A percentile compares a stretch with the other conserved stretches of the same genome.
Evolutionary conservation across 78 protist genomes (phyloP).

Genomic region (Pigoraptor vietnamica): DNA sequence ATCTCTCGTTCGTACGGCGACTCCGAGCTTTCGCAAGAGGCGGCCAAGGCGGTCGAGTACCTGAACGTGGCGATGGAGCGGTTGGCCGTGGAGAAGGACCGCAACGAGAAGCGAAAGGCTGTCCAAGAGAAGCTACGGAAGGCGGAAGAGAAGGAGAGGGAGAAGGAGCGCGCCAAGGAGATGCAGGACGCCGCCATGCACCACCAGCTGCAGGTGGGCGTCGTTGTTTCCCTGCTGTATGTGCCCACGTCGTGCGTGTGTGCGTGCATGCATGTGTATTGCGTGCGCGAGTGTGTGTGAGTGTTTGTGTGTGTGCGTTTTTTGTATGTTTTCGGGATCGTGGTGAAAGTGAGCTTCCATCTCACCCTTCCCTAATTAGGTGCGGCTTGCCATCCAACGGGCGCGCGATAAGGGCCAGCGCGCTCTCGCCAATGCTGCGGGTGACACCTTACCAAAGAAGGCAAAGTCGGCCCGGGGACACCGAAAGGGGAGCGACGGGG

Average conservation of each 20-base stretch:
- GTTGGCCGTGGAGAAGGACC: background rate
- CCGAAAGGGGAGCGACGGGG: background rate
- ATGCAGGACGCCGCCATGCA: no score
- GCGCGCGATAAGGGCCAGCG: background rate
- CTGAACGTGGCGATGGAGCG: background rate
- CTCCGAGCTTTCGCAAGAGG: background rate
- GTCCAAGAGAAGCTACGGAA: background rate
- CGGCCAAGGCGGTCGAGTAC: background rate
- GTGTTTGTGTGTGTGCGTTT: no score
- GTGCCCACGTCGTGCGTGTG: no score
- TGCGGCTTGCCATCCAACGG: background rate
- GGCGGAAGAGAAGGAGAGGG: background rate
- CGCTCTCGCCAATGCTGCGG: background rate
- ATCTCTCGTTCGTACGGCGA: background rate
- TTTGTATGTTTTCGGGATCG: no score
- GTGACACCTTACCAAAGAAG: no score
- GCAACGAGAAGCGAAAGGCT: background rate
- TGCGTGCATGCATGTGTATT: no score
- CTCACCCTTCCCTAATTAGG: no score
- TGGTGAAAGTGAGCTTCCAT: no score
- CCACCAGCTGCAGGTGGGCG: background rate
- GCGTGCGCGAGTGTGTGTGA: no score
- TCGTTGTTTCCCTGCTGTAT: no score
- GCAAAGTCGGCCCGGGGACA: background rate
- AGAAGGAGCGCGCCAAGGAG: background rate